These are phyloP conservation scores for Silybum marianum DNA, from an alignment of 129 eudicot species.

Conservation along the genomic window DNA sequence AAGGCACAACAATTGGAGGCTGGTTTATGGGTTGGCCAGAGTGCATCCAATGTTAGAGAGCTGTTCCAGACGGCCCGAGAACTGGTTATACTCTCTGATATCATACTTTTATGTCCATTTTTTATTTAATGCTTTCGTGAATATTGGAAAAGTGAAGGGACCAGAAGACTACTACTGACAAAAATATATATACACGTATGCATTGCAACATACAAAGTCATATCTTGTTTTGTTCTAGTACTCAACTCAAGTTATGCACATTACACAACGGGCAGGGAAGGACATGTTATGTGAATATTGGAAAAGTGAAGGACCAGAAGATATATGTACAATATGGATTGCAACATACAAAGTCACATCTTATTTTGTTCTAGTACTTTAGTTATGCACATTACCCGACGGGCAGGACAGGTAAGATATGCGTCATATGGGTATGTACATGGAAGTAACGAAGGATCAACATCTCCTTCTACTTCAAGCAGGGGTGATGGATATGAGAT, in stretches of 20 bases:
- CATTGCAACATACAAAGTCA: neutral
- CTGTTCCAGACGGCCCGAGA: conserved; percentile 91
- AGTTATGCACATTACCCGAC: conserved; percentile 29
- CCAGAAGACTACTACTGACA: neutral
- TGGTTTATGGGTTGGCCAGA: conserved; percentile 84
- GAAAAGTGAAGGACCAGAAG: neutral
- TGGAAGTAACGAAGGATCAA: conserved; percentile 43
- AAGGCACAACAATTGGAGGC: conserved; percentile 82
- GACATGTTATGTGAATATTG: neutral
- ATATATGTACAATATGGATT: too few relatives aligned
- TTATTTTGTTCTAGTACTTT: conserved; percentile 4
- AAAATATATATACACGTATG: neutral
- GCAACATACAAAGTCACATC: neutral
- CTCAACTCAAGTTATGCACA: neutral
- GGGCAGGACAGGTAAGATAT: conserved; percentile 41
- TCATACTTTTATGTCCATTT: conserved; percentile 12
- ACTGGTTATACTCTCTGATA: conserved; percentile 55
- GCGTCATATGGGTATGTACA: conserved; percentile 33
- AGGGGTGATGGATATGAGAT: conserved; percentile 55
- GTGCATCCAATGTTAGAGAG: conserved; percentile 95
- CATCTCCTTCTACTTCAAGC: conserved; percentile 27
- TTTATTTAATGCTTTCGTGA: neutral
- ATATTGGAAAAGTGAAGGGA: neutral
- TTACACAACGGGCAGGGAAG: conserved; percentile 47
- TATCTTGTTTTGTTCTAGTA: conserved; percentile 11